Percentiles rank a stretch among this genome's conserved stretches.
These are phyloP conservation scores for Boletus tylopilopsis DNA, from an alignment of 768 basidiomycete species.

Conservation along the genomic window DNA sequence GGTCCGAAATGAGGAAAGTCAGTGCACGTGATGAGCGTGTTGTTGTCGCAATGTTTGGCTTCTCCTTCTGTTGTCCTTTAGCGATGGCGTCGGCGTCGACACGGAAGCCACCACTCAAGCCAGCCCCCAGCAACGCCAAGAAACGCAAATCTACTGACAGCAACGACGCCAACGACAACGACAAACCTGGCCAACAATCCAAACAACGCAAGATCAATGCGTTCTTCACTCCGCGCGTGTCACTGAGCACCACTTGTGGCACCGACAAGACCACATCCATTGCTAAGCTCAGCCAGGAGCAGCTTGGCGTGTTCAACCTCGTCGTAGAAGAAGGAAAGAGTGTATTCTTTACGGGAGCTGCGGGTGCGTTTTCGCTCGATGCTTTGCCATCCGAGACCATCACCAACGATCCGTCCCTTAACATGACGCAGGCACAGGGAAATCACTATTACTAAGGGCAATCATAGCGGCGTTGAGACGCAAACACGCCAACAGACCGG, in stretches of 20 bases:
- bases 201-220: constrained; percentile 27
- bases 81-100: constrained; percentile 6
- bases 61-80: background rate
- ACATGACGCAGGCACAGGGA: constrained; percentile 50
- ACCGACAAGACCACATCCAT: constrained; percentile 25
- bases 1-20: constrained; percentile 3
- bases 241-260: constrained; percentile 29
- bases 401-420: background rate
- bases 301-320: constrained; percentile 47
- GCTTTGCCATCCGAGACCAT: background rate
- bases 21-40: constrained; percentile 21
- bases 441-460: constrained; percentile 55
- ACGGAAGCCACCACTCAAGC: constrained; percentile 9
- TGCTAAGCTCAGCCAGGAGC: constrained; percentile 51
- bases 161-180: background rate
- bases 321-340: constrained; percentile 54
- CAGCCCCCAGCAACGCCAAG: constrained; percentile 10
- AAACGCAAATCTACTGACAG: constrained; percentile 21
- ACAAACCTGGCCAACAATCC: background rate
- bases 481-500: constrained; percentile 31
- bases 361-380: constrained; percentile 40
- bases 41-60: constrained; percentile 15
- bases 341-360: constrained; percentile 67
- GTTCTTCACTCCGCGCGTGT: constrained; percentile 27
- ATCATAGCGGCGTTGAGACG: constrained; percentile 50